phyloP scores from a whole-genome alignment of 805 yeast species.

The Candida khao-thaluensis region DNA sequence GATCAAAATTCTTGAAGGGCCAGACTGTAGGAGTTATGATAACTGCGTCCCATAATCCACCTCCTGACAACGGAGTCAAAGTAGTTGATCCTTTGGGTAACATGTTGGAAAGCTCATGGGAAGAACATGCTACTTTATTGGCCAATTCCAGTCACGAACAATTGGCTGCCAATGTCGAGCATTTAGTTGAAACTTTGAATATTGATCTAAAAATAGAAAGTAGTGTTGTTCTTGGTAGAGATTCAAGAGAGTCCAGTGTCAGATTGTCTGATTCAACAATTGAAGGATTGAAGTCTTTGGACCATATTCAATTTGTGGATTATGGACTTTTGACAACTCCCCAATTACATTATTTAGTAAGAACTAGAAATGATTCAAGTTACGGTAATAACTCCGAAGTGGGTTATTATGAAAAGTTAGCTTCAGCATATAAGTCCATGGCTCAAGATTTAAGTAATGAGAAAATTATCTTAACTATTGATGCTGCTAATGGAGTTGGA shows the following conservation, averaged over 20 bases:
- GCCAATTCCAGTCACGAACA: constrained; percentile 64
- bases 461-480: constrained; percentile 59
- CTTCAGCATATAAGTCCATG: constrained; percentile 51
- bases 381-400: constrained; percentile 63
- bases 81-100: constrained; percentile 92
- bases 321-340: constrained; percentile 86
- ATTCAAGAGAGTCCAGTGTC: constrained; percentile 85
- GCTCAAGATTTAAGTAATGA: constrained; percentile 22
- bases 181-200: constrained; percentile 38
- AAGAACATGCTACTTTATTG: constrained; percentile 68
- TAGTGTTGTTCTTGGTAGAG: constrained; percentile 71
- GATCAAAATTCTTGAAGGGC: constrained; percentile 71
- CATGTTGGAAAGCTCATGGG: constrained; percentile 87
- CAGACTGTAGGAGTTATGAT: constrained; percentile 91
- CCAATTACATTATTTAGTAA: constrained; percentile 83
- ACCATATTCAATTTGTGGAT: constrained; percentile 45
- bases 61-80: constrained; percentile 87
- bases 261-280: constrained; percentile 54
- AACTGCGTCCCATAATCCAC: constrained; percentile 94
- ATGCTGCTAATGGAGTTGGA: constrained; percentile 97
- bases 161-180: constrained; percentile 38
- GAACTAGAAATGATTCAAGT: constrained; percentile 62
- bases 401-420: constrained; percentile 69
- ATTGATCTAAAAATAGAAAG: constrained; percentile 48
- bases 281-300: constrained; percentile 57